A percentile compares a stretch with the other conserved stretches of the same genome.
phyloP scores from a whole-genome alignment of 2,329 filamentous ascomycete genomes.

The Stachybotrys echinatus region DNA sequence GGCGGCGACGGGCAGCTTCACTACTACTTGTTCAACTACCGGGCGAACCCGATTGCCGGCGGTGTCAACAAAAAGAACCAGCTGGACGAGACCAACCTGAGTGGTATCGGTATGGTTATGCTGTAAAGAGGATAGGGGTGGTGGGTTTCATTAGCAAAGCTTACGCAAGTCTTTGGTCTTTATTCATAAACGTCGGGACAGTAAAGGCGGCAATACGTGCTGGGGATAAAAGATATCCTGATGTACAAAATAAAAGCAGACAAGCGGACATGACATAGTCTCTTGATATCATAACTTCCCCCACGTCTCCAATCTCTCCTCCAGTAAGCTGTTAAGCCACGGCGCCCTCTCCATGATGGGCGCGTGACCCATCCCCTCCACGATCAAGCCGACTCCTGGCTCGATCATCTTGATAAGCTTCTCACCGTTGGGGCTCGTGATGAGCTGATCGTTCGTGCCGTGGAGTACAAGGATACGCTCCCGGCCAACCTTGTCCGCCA shows the following conservation, averaged over 20 bases:
- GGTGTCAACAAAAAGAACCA: constrained; percentile 77
- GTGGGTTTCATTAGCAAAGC: no score
- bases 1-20: constrained; percentile 91
- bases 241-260: no score
- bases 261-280: no score
- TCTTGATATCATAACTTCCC: constrained; percentile 31
- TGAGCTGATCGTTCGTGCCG: constrained; percentile 73
- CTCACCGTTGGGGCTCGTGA: constrained; percentile 63
- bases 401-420: constrained; percentile 60
- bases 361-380: constrained; percentile 72
- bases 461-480: constrained; percentile 74
- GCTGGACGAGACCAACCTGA: constrained; percentile 71
- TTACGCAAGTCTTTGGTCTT: no score
- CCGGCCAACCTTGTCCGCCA: constrained; percentile 65
- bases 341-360: constrained; percentile 64
- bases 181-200: no score
- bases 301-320: constrained; percentile 48
- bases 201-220: no score
- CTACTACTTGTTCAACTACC: constrained; percentile 98
- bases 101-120: constrained; percentile 88
- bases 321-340: constrained; percentile 64
- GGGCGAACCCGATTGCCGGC: constrained; percentile 76
- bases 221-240: no score
- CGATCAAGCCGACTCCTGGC: constrained; percentile 56
- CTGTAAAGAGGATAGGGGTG: constrained; percentile 31